Evolutionary conservation across 192 early-diverging fungal species (phyloP).

Genomic region (Gonapodya sp.): DNA sequence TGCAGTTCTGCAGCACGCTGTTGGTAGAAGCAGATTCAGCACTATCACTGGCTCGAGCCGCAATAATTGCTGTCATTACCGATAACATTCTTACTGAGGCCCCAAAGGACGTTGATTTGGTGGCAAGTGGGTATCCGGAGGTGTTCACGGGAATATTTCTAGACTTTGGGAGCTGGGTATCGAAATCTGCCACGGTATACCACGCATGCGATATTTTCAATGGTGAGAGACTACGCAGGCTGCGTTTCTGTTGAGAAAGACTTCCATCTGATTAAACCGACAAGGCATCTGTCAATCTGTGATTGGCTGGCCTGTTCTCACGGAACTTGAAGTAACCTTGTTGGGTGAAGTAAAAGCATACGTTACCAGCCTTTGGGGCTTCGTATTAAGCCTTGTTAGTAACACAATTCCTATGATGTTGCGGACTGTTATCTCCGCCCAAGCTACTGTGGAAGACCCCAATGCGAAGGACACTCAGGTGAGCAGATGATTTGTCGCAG

Average conservation of each 20-base stretch:
- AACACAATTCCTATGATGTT: neutral
- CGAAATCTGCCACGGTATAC: neutral
- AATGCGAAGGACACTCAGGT: neutral
- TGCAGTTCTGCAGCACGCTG: neutral
- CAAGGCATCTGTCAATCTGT: neutral
- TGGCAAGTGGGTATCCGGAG: neutral
- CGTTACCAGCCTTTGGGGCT: neutral
- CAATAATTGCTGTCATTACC: neutral
- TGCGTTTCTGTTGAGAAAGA: neutral
- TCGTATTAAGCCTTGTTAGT: neutral
- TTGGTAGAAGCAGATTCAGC: neutral
- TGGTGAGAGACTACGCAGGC: neutral
- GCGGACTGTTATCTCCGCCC: too few species aligned
- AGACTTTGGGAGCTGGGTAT: neutral
- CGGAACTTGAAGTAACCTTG: neutral
- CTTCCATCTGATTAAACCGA: too few species aligned
- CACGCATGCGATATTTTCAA: neutral
- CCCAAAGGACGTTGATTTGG: neutral
- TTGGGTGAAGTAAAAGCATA: neutral
- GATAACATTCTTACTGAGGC: neutral
- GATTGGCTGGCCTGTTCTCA: neutral
- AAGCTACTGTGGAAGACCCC: neutral
- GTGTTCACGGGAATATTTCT: neutral
- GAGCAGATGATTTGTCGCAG: neutral
- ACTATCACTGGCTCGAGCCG: neutral